Evolutionary conservation across 306 rosid species (phyloP), one percentile per base, ranked within the genome.

Genomic region (Vigna unguiculata): DNA sequence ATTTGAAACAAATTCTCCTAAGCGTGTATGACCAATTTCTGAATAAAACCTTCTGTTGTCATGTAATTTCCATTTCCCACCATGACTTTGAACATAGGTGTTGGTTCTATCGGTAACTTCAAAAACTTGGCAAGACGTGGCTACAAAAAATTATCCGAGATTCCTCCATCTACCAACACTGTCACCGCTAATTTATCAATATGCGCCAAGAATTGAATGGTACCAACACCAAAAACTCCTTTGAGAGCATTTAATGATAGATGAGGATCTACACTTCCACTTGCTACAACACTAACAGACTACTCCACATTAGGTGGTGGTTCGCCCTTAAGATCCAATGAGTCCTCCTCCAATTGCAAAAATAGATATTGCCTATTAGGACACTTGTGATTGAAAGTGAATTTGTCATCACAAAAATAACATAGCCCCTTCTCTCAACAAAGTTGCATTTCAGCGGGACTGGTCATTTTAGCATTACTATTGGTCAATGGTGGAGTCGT

Each of bases 261-360:
- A 48, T 16, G 53, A 16, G 15, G 53, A 3, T 38, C 43, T 28
- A 7, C 43, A 38, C 9, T 38, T 0, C 10, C 0, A 7, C 2
- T 1, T 38, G 8, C 3, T 7, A 7, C 11, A 1, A 0, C n/a
- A n/a, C n/a, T 0, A 1, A 8, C 0, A 2, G 8, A 2, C 0
- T 1, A 2, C 2, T 38, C 43, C 8, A 9, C 2, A 1, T 38
- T 2, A 7, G 11, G 43, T 7, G 43, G 43, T 7, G 43, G 11
- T 0, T 38, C 11, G 2, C 1, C 1, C 8, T 7, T 7, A 1
- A 11, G 10, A 38, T 38, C 43, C 10, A 38, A 5, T 0, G 2
- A 38, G 2, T 7, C 11, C 3, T 14, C 19, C 7, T 36, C 40
- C 1, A 36, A 0, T 0, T 36, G 8, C 7, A 36, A 7, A 1